phyloP scores from a whole-genome alignment of 2,329 filamentous ascomycete genomes.

The Claviceps maximensis region DNA sequence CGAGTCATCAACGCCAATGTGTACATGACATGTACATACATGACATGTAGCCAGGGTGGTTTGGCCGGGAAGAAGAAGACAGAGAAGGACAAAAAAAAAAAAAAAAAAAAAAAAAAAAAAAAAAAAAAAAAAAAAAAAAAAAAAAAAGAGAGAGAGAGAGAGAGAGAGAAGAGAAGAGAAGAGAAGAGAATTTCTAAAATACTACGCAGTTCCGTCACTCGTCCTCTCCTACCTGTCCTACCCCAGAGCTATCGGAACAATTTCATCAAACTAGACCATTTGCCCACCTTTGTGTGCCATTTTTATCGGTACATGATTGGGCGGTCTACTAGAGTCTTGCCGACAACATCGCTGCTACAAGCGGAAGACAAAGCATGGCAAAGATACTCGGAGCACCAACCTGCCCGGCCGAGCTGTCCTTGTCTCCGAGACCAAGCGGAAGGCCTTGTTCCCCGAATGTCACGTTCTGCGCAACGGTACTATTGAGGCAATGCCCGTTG shows the following conservation, averaged over 20 bases:
- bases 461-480: slow-evolving; percentile 52
- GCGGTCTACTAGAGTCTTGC: neutral
- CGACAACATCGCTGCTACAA: slow-evolving; percentile 10
- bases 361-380: slow-evolving; percentile 6
- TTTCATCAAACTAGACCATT: neutral
- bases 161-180: neutral
- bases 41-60: neutral
- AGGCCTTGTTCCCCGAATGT: slow-evolving; percentile 55
- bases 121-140: too few species aligned
- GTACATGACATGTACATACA: neutral
- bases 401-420: slow-evolving; percentile 17
- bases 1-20: neutral
- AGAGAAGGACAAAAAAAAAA: neutral
- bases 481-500: slow-evolving; percentile 55
- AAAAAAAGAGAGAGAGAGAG: too few species aligned
- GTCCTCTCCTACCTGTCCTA: neutral
- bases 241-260: too few species aligned
- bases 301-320: too few species aligned
- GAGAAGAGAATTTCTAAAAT: neutral
- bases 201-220: neutral
- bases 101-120: neutral
- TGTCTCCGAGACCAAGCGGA: slow-evolving; percentile 30
- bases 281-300: too few species aligned
- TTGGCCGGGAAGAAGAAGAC: neutral
- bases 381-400: slow-evolving; percentile 11